Evolutionary conservation across 495 filamentous ascomycete species (phyloP).

Genomic region (Neurospora tetraspora): DNA sequence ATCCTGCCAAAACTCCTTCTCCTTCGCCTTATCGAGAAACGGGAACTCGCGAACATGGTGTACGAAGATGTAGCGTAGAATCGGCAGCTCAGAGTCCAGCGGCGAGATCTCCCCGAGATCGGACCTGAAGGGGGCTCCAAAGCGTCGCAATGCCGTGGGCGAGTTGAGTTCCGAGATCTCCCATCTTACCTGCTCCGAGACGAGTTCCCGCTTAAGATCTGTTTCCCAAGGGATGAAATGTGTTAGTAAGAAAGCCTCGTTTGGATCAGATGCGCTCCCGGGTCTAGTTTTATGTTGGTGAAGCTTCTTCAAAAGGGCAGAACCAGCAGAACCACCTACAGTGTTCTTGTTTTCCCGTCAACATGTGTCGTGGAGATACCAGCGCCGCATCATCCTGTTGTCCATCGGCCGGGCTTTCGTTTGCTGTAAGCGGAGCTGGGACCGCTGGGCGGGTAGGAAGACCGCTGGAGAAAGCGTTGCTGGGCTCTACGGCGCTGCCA

Average conservation of each 20-base stretch:
- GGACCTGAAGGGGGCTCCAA: slow-evolving; percentile 90
- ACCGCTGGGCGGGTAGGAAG: slow-evolving; percentile 11
- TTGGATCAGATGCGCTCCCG: background rate
- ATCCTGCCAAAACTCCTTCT: slow-evolving; percentile 99
- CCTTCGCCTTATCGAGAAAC: slow-evolving; percentile 86
- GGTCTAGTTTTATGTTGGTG: slow-evolving; percentile 10
- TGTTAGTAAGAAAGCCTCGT: background rate
- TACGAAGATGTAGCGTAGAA: slow-evolving; percentile 94
- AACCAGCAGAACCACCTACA: slow-evolving; percentile 45
- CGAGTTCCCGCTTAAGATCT: slow-evolving; percentile 95
- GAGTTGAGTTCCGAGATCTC: slow-evolving; percentile 90
- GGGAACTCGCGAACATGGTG: slow-evolving; percentile 97
- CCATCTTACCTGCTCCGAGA: slow-evolving; percentile 75
- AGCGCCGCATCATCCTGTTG: background rate
- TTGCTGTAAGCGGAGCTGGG: slow-evolving; percentile 1
- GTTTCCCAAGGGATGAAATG: background rate
- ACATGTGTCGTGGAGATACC: slow-evolving; percentile 24
- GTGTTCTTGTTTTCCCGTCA: slow-evolving; percentile 97
- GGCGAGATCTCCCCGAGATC: slow-evolving; percentile 88
- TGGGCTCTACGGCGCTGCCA: slow-evolving; percentile 6
- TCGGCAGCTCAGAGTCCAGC: slow-evolving; percentile 86
- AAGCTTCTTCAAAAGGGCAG: slow-evolving; percentile 6
- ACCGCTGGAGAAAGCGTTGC: background rate
- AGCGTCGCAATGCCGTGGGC: slow-evolving; percentile 85
- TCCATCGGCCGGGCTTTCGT: slow-evolving; percentile 1